Evolutionary conservation across 2,329 filamentous ascomycete species (phyloP).

Genomic region (Sarocladium kiliense): DNA sequence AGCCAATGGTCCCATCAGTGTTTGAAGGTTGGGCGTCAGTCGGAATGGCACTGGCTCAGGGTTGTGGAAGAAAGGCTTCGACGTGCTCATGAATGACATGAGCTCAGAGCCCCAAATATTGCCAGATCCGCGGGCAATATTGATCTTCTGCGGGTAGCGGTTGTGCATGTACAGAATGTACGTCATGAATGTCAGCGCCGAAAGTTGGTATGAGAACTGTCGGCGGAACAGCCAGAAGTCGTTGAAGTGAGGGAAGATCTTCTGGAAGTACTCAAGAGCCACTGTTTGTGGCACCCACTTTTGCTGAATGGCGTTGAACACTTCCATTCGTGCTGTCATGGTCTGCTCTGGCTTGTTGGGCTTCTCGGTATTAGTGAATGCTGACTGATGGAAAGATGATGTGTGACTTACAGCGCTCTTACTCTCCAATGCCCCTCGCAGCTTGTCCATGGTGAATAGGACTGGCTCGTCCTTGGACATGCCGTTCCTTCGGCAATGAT

Average conservation of each 20-base stretch:
- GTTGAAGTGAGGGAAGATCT: constrained; percentile 78
- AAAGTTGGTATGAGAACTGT: constrained; percentile 94
- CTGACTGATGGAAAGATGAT: not conserved
- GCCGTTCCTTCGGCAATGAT: constrained; percentile 82
- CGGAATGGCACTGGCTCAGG: constrained; percentile 95
- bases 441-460: constrained; percentile 91
- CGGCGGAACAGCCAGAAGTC: constrained; percentile 99
- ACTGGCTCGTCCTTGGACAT: constrained; percentile 94
- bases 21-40: constrained; percentile 92
- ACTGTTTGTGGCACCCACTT: constrained; percentile 84
- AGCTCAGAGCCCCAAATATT: constrained; percentile 96
- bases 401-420: constrained; percentile 51
- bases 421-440: constrained; percentile 68
- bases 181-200: constrained; percentile 94
- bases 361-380: constrained; percentile 9
- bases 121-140: constrained; percentile 79
- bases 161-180: constrained; percentile 97
- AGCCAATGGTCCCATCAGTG: constrained; percentile 89
- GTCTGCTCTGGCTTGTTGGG: constrained; percentile 67
- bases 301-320: constrained; percentile 91
- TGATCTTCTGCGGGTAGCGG: constrained; percentile 92
- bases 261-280: constrained; percentile 83
- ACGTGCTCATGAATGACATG: constrained; percentile 80
- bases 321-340: constrained; percentile 73
- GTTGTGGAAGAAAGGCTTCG: constrained; percentile 89